Conservation (phyloP, 306 rosid genomes). For the Cucumis melo region DNA sequence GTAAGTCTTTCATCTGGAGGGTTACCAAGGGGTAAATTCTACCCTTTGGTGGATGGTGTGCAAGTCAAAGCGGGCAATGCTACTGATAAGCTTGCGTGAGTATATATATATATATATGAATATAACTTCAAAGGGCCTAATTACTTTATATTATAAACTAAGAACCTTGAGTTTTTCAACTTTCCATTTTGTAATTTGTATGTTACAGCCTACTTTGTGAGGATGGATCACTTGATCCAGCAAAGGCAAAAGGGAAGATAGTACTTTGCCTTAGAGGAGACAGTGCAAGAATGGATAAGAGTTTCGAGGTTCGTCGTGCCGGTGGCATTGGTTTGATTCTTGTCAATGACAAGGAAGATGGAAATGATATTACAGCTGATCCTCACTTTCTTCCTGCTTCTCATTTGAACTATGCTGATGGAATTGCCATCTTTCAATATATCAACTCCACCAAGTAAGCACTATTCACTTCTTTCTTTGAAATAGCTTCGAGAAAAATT, state of each 20-base stretch:
- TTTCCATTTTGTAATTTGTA: too few relatives aligned
- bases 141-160: too few relatives aligned
- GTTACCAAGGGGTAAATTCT: not conserved
- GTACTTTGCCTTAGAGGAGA: not conserved
- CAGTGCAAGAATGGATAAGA: not conserved
- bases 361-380: not conserved
- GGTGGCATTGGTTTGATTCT: not conserved
- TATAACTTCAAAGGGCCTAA: too few relatives aligned
- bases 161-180: too few relatives aligned
- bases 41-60: not conserved
- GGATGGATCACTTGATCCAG: not conserved
- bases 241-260: conserved; percentile 1
- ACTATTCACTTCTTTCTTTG: not conserved
- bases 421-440: not conserved
- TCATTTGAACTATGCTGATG: not conserved
- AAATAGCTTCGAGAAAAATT: not conserved
- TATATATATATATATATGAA: not conserved
- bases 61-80: not conserved
- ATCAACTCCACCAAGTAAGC: not conserved
- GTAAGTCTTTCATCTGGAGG: not conserved
- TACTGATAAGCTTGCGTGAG: not conserved
- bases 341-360: not conserved
- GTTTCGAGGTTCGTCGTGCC: not conserved
- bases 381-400: not conserved
- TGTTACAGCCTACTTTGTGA: not conserved